Evolutionary conservation across 1,284 basidiomycete species (phyloP), one percentile per base, ranked within the genome.

Genomic region (Blastosporella zonata): DNA sequence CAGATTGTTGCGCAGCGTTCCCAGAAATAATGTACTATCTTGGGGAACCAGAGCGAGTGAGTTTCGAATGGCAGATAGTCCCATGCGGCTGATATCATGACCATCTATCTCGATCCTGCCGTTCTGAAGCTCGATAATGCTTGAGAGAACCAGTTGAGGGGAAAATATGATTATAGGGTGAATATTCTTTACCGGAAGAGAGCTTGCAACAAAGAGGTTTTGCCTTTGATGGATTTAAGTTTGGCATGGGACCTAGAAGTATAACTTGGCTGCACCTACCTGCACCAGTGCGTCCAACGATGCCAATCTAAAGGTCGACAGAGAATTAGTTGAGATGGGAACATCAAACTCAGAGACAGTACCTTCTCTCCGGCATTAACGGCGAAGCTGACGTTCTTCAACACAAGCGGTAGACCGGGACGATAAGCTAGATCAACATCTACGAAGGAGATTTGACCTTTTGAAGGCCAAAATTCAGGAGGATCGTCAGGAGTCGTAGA

Each of bases 101-200:
- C 81, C 86, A 61, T 93, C 91, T 41, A 95, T 87, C 37, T 72
- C 67, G 53, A 93, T 85, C 6, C 58, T 63, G 0, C 92, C 92
- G 0, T 67, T 60, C 31, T 72, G 67, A 6, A 86, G 64, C 62
- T 90, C 85, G 28, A 87, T 78, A 37, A 84, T 81, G 21, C 89
- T 82, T 66, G 67, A 65, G 75, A 70, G 34, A 75, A n/a, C 21
- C 18, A 56, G 10, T 66, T 67, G 33, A 23, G 69, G 21, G 20
- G 28, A 68, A 41, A 20, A 52, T 13, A 22, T 6, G 6, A 6
- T 13, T 37, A 31, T 23, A 18, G 45, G 31, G 10, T 50, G 39
- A 39, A 20, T 27, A 29, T 39, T 15, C 38, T 59, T 25, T 58
- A 78, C 67, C 90, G 75, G 69, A 93, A 84, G 15, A 94, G 71